A percentile compares a stretch with the other conserved stretches of the same genome.
Evolutionary conservation across 441 rosid species (phyloP).

Genomic region (Corymbia calophylla): DNA sequence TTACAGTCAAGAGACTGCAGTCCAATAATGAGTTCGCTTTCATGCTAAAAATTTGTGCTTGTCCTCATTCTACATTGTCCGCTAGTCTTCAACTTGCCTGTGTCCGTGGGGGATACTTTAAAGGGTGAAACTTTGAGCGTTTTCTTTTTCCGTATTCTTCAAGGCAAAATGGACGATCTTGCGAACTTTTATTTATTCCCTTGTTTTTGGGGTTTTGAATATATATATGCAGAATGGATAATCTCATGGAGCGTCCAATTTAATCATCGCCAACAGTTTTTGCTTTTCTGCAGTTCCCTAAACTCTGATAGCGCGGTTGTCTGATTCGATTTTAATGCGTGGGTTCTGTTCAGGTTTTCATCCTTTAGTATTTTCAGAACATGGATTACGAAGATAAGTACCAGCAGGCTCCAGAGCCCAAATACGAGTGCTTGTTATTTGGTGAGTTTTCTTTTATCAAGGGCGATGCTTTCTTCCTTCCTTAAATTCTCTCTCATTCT

Average conservation of each 20-base stretch:
- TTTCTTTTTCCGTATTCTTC: not conserved
- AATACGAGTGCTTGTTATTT: conserved; percentile 74
- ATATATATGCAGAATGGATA: too few relatives aligned
- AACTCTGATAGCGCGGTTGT: too few relatives aligned
- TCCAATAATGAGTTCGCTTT: not conserved
- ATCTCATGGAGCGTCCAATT: too few relatives aligned
- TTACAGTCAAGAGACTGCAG: not conserved
- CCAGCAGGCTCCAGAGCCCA: conserved; percentile 20
- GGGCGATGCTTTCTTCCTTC: not conserved
- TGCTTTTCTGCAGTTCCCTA: too few relatives aligned
- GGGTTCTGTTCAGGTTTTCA: not conserved
- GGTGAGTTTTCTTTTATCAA: conserved; percentile 35
- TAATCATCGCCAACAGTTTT: too few relatives aligned
- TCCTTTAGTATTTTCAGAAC: not conserved
- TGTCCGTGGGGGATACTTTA: not conserved
- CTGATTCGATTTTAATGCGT: not conserved
- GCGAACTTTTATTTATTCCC: not conserved
- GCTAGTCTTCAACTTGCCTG: not conserved
- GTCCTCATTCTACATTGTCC: not conserved
- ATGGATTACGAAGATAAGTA: conserved; percentile 38
- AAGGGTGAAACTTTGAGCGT: not conserved
- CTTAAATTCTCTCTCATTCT: not conserved
- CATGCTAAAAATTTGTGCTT: not conserved
- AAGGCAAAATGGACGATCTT: not conserved
- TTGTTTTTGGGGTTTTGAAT: not conserved